Evolutionary conservation across 2,329 filamentous ascomycete species (phyloP).

Genomic region (Phyllachora maydis): DNA sequence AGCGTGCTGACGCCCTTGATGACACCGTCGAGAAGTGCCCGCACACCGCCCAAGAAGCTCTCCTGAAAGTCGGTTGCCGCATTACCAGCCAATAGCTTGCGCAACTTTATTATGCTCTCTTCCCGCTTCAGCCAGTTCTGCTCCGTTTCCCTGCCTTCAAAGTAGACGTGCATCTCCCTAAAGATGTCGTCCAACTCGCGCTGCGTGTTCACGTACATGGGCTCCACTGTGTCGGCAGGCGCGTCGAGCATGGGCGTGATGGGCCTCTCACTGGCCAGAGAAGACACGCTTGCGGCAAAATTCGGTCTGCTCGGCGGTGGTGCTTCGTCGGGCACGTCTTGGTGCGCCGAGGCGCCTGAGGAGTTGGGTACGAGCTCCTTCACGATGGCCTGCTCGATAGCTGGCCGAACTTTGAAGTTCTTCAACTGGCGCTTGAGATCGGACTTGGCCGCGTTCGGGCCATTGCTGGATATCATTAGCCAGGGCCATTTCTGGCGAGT

Average conservation of each 20-base stretch:
- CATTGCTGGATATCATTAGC: conserved; percentile 33
- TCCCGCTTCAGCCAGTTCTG: conserved; percentile 82
- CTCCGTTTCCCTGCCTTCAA: conserved; percentile 78
- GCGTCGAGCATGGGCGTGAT: conserved; percentile 41
- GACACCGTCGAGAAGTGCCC: conserved; percentile 64
- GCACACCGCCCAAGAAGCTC: conserved; percentile 49
- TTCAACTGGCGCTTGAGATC: conserved; percentile 77
- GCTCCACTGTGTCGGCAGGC: conserved; percentile 52
- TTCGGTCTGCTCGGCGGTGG: conserved; percentile 18
- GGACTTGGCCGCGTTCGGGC: conserved; percentile 65
- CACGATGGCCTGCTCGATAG: conserved; percentile 66
- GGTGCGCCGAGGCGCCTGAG: conserved; percentile 15
- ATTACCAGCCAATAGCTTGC: conserved; percentile 67
- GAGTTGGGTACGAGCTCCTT: conserved; percentile 42
- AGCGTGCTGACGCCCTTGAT: conserved; percentile 70
- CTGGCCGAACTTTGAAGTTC: conserved; percentile 65
- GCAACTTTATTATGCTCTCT: conserved; percentile 55
- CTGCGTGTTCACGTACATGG: conserved; percentile 63
- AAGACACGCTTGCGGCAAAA: conserved; percentile 30
- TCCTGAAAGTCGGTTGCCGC: conserved; percentile 56
- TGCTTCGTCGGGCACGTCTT: conserved; percentile 14
- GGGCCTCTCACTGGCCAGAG: conserved; percentile 26
- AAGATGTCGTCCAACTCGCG: conserved; percentile 80
- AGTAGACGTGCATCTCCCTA: conserved; percentile 58
- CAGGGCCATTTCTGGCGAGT: background rate